phyloP scores from a whole-genome alignment of 2,329 filamentous ascomycete species.

The Stachybotrys chartarum region DNA sequence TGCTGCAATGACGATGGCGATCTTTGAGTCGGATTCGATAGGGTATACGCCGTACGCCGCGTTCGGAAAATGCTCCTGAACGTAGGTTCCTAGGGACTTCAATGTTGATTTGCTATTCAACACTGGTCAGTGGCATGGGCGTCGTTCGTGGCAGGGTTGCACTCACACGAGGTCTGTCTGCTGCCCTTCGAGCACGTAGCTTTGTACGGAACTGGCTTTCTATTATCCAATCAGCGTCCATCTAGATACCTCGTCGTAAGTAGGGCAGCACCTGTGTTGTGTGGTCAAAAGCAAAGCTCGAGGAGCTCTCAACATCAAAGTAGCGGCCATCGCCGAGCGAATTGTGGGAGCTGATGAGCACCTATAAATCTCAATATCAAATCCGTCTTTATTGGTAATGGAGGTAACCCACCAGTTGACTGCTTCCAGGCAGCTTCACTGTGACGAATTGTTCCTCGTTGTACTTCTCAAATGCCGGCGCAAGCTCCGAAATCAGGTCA shows the following conservation, averaged over 20 bases:
- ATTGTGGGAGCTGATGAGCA: slow-evolving; percentile 84
- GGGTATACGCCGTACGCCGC: slow-evolving; percentile 79
- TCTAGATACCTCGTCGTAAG: background rate
- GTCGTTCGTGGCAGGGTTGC: background rate
- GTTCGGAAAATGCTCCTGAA: slow-evolving; percentile 81
- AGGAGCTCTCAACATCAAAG: slow-evolving; percentile 82
- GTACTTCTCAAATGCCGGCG: slow-evolving; percentile 84
- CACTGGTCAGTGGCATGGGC: background rate
- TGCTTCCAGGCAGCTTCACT: slow-evolving; percentile 82
- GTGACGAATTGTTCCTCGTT: slow-evolving; percentile 91
- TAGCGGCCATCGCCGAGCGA: slow-evolving; percentile 74
- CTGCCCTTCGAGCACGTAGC: slow-evolving; percentile 67
- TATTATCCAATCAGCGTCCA: slow-evolving; percentile 25
- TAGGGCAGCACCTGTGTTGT: slow-evolving; percentile 54
- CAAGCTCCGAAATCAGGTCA: slow-evolving; percentile 62
- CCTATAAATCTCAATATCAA: slow-evolving; percentile 31
- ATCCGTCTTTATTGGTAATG: background rate
- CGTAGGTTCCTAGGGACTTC: slow-evolving; percentile 69
- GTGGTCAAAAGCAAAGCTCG: slow-evolving; percentile 86
- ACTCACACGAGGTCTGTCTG: slow-evolving; percentile 75
- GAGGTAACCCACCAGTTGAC: slow-evolving; percentile 40
- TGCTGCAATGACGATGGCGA: slow-evolving; percentile 80
- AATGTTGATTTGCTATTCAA: slow-evolving; percentile 67
- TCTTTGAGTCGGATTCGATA: slow-evolving; percentile 62
- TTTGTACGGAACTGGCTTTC: slow-evolving; percentile 79